Evolutionary conservation across 2,329 filamentous ascomycete genomes (phyloP).

Genomic region (Apiospora sp.): DNA sequence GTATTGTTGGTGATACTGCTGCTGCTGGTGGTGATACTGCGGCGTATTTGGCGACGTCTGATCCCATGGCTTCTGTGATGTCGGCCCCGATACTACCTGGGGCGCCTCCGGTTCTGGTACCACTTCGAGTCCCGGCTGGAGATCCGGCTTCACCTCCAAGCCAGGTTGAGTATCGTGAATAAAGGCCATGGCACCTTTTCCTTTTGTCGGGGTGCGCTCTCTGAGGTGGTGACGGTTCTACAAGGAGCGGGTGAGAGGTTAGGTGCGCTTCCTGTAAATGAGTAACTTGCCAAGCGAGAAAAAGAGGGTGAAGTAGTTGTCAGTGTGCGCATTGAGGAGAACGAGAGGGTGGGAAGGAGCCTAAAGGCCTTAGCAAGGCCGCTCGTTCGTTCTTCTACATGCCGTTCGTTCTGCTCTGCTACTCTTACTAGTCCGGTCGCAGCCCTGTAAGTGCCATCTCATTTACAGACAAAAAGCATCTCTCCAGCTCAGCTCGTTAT

Average conservation of each 20-base stretch:
- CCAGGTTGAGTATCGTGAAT: constrained; percentile 4
- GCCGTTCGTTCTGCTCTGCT: not conserved
- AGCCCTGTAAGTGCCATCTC: constrained; percentile 5
- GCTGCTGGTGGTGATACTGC: constrained; percentile 24
- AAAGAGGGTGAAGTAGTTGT: constrained; percentile 15
- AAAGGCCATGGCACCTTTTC: constrained; percentile 3
- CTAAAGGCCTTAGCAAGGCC: not conserved
- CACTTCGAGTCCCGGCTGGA: constrained; percentile 20
- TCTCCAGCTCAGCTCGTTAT: not conserved
- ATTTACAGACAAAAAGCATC: not conserved
- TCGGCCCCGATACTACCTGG: constrained; percentile 34
- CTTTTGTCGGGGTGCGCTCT: not conserved
- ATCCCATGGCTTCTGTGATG: constrained; percentile 31
- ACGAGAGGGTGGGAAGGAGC: not conserved
- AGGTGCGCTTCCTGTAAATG: not conserved
- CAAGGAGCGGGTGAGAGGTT: not conserved
- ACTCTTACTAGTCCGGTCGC: not conserved
- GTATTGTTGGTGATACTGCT: constrained; percentile 15
- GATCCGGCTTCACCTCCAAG: constrained; percentile 8
- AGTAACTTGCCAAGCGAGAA: not conserved
- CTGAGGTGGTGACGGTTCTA: not conserved
- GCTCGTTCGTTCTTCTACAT: constrained; percentile 10
- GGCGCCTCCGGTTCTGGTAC: constrained; percentile 32
- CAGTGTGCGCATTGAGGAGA: not conserved
- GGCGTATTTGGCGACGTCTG: constrained; percentile 25